These are phyloP conservation scores for Zygotorulaspora chibaensis DNA, from an alignment of 805 yeast genomes.

Conservation along the genomic window DNA sequence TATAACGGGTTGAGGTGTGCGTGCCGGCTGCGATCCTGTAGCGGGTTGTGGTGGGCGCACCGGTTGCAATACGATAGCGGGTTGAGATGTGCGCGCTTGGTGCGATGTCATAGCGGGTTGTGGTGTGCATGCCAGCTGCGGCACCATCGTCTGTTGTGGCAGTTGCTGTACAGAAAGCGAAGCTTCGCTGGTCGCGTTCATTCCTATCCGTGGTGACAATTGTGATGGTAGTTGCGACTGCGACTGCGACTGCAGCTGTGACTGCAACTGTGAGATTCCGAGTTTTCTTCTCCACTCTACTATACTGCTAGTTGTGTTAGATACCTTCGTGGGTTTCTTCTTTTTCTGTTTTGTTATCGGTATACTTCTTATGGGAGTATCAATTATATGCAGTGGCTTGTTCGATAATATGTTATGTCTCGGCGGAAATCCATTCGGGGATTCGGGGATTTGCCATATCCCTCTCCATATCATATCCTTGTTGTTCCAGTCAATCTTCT, in stretches of 20 bases:
- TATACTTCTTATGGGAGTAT: slow-evolving; percentile 27
- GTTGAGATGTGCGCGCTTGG: too few species aligned
- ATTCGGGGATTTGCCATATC: slow-evolving; percentile 54
- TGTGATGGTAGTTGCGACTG: not conserved
- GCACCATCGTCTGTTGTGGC: too few species aligned
- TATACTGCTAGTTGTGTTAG: slow-evolving; percentile 34
- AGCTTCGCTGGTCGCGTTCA: too few species aligned
- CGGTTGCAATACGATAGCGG: not conserved
- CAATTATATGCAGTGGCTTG: slow-evolving; percentile 29
- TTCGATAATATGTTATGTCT: slow-evolving; percentile 18
- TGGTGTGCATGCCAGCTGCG: too few species aligned
- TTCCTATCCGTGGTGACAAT: not conserved
- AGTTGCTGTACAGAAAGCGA: too few species aligned
- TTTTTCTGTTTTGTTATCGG: slow-evolving; percentile 29
- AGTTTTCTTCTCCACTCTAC: slow-evolving; percentile 37
- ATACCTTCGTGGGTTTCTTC: slow-evolving; percentile 29
- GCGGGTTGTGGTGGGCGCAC: slow-evolving; percentile 1
- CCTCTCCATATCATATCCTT: slow-evolving; percentile 65
- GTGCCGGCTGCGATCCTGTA: not conserved
- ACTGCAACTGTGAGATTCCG: slow-evolving; percentile 20
- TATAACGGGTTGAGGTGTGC: not conserved
- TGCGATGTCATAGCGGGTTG: too few species aligned
- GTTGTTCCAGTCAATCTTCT: slow-evolving; percentile 60
- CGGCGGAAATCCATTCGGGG: slow-evolving; percentile 15
- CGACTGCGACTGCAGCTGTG: slow-evolving; percentile 1